Evolutionary conservation across 2,329 filamentous ascomycete species (phyloP).

Genomic region (Fusarium cicatricum): DNA sequence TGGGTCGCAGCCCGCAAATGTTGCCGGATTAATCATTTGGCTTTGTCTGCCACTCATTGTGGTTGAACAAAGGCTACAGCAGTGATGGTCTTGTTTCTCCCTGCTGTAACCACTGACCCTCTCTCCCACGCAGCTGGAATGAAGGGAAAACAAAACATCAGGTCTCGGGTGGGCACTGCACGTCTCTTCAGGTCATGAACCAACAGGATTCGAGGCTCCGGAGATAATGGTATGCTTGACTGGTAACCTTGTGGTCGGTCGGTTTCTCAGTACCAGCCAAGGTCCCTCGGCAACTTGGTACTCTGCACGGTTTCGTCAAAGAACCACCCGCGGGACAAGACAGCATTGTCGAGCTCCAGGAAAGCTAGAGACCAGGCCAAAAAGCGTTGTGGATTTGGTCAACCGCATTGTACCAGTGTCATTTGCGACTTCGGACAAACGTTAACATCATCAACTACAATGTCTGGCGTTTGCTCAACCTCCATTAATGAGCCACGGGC

Average conservation of each 20-base stretch:
- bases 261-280: slow-evolving; percentile 7
- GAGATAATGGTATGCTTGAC: slow-evolving; percentile 17
- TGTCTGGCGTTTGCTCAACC: neutral
- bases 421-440: neutral
- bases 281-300: slow-evolving; percentile 8
- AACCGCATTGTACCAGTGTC: neutral
- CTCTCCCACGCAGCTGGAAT: slow-evolving; percentile 17
- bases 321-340: slow-evolving; percentile 14
- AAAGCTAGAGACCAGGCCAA: neutral
- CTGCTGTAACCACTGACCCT: neutral
- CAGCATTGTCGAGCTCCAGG: neutral
- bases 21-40: slow-evolving; percentile 3
- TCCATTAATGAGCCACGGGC: neutral
- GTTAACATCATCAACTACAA: neutral
- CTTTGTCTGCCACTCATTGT: neutral
- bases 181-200: slow-evolving; percentile 8
- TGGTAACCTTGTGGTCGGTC: slow-evolving; percentile 12
- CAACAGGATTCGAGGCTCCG: slow-evolving; percentile 24
- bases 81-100: slow-evolving; percentile 9
- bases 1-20: neutral
- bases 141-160: slow-evolving; percentile 21
- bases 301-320: slow-evolving; percentile 11
- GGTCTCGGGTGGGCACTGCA: slow-evolving; percentile 21
- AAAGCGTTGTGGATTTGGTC: neutral
- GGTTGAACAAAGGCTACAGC: slow-evolving; percentile 7